These are phyloP conservation scores for Aspergillus panamensis DNA, from an alignment of 495 filamentous ascomycete genomes.

Conservation along the genomic window DNA sequence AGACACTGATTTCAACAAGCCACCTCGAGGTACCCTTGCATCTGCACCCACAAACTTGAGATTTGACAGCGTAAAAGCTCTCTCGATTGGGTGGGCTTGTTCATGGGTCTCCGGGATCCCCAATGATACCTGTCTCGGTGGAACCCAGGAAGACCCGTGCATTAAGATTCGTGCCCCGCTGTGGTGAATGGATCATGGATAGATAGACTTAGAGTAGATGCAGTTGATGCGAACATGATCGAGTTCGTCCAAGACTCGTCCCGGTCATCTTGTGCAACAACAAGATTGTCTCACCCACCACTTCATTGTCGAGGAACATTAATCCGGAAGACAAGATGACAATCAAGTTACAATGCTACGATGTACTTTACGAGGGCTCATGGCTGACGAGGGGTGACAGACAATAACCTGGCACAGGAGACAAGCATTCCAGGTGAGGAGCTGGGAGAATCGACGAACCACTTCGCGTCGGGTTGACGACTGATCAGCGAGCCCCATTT, in stretches of 20 bases:
- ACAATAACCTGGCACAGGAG: background rate
- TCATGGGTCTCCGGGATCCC: background rate
- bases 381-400: background rate
- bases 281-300: too few species aligned
- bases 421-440: background rate
- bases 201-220: background rate
- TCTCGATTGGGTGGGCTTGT: background rate
- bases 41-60: background rate
- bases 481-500: constrained; percentile 4
- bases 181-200: background rate
- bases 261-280: background rate
- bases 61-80: background rate
- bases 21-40: background rate
- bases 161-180: background rate
- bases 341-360: background rate
- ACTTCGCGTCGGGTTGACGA: background rate
- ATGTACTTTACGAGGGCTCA: background rate
- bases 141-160: background rate
- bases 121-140: background rate
- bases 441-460: background rate
- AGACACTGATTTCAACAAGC: background rate
- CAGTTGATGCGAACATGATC: background rate
- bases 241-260: background rate
- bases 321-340: background rate
- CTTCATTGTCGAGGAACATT: too few species aligned